Percentiles rank a stretch among this genome's conserved stretches.
phyloP scores from a whole-genome alignment of 805 yeast species.

The Myxozyma neotropica region DNA sequence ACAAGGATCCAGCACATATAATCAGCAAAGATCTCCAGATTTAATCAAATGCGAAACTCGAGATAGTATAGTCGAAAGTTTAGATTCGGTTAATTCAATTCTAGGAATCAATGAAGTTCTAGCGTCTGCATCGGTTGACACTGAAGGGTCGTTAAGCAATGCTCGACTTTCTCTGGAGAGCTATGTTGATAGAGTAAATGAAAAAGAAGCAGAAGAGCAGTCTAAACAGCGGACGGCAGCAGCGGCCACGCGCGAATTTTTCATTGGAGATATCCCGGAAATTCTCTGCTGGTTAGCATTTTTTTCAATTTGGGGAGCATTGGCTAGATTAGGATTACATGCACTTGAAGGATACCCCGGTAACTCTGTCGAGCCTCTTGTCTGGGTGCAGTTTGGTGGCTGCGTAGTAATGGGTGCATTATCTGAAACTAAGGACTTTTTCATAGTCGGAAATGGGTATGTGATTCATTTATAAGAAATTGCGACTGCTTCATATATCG shows the following conservation, averaged over 20 bases:
- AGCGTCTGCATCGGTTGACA: background rate
- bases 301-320: conserved; percentile 36
- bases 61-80: background rate
- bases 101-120: background rate
- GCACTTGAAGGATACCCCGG: conserved; percentile 34
- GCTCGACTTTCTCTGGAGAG: background rate
- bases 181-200: background rate
- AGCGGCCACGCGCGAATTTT: background rate
- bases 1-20: too few species aligned
- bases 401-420: conserved; percentile 37
- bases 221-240: background rate
- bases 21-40: background rate
- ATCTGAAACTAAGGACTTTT: conserved; percentile 22
- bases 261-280: conserved; percentile 12
- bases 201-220: background rate
- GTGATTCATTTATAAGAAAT: background rate
- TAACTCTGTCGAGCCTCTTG: conserved; percentile 14
- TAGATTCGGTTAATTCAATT: background rate
- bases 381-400: conserved; percentile 38
- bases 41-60: background rate
- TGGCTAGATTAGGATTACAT: conserved; percentile 35
- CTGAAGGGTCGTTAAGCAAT: background rate
- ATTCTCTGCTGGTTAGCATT: conserved; percentile 25
- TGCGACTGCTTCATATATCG: background rate
- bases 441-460: conserved; percentile 9